A percentile compares a stretch with the other conserved stretches of the same genome.
phyloP scores from a whole-genome alignment of 805 yeast species.

The Candida verbasci region DNA sequence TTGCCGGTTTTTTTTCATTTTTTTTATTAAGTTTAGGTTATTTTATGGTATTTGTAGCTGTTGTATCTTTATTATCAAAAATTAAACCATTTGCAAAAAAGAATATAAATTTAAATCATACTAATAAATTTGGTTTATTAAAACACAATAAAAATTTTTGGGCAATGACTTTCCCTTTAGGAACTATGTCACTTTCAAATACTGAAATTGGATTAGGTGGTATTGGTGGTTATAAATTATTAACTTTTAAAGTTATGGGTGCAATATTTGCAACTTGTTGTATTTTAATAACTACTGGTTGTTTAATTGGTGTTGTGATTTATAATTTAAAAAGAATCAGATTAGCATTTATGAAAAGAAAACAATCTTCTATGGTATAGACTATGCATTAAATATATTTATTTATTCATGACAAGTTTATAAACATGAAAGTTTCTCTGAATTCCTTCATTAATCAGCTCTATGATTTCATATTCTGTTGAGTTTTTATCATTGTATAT shows the following conservation, averaged over 20 bases:
- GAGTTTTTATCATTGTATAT: no score
- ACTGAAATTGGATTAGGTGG: conserved; percentile 46
- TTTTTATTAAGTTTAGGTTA: conserved; percentile 53
- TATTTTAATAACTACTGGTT: conserved; percentile 37
- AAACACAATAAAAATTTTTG: conserved; percentile 30
- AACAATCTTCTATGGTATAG: conserved; percentile 1
- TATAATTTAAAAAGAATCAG: conserved; percentile 3
- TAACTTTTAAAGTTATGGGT: conserved; percentile 59
- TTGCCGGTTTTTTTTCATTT: conserved; percentile 34
- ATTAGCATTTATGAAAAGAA: neutral
- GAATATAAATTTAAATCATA: conserved; percentile 18
- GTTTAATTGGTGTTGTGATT: conserved; percentile 26
- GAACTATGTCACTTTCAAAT: conserved; percentile 68
- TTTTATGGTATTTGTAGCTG: conserved; percentile 40
- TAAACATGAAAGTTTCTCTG: no score
- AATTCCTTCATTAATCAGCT: neutral
- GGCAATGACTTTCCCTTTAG: conserved; percentile 89
- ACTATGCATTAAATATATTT: neutral
- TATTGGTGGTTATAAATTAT: conserved; percentile 27
- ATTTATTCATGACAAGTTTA: no score
- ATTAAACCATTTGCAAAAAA: conserved; percentile 29
- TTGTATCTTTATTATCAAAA: conserved; percentile 39
- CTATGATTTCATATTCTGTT: no score
- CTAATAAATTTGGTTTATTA: conserved; percentile 17
- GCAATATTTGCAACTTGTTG: conserved; percentile 56